Evolutionary conservation across 345 rosid species (phyloP).

Genomic region (Brassica rapa): DNA sequence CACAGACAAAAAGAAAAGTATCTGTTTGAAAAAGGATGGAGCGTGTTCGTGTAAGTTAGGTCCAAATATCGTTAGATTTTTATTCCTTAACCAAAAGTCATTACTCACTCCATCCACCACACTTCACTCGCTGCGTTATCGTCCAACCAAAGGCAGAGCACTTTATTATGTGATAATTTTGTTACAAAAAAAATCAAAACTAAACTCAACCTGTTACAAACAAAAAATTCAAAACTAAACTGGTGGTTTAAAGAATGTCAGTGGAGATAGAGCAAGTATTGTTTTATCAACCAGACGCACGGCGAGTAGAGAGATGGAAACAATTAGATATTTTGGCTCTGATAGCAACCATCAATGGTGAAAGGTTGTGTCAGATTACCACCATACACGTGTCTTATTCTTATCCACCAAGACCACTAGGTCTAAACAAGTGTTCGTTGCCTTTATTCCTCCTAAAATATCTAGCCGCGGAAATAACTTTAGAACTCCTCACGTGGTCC

Average conservation of each 20-base stretch:
- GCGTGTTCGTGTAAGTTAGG: conserved; percentile 12
- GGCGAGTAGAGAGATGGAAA: conserved; percentile 22
- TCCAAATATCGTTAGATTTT: conserved; percentile 30
- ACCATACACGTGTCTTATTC: conserved; percentile 39
- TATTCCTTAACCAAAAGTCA: conserved; percentile 26
- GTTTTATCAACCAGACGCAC: background rate
- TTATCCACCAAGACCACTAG: conserved; percentile 21
- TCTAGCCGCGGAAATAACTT: conserved; percentile 22
- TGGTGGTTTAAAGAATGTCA: background rate
- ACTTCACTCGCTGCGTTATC: background rate
- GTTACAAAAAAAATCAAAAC: no score
- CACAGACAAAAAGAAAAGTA: conserved; percentile 14
- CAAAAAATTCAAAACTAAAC: background rate
- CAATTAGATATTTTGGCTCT: conserved; percentile 18
- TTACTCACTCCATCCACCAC: background rate
- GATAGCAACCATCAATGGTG: conserved; percentile 9
- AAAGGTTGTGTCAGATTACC: background rate
- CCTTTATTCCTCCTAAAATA: conserved; percentile 31
- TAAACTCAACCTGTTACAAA: no score
- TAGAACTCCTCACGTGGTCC: conserved; percentile 7
- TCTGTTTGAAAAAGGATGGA: conserved; percentile 14
- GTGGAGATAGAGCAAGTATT: background rate
- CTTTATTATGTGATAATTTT: background rate
- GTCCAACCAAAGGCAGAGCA: background rate
- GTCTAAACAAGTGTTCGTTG: conserved; percentile 26